Conservation (phyloP, 176 grass and related monocot genomes). For the Rhynchospora tenuis region DNA sequence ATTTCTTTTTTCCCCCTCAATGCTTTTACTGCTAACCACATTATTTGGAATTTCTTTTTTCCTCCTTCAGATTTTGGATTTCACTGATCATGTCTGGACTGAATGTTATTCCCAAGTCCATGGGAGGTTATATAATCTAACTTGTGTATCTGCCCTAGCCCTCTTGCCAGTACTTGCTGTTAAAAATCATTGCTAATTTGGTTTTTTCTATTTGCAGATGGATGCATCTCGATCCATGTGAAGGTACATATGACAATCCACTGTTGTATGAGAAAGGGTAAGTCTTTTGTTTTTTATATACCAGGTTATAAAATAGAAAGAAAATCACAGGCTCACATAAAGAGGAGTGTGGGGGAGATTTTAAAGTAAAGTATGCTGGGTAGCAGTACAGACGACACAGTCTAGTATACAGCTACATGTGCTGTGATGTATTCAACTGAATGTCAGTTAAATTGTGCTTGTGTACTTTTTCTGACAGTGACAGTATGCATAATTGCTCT, state of each 20-base stretch:
- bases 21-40: background rate
- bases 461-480: background rate
- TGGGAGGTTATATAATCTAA: slow-evolving; percentile 56
- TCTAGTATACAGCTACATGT: background rate
- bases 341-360: background rate
- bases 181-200: slow-evolving; percentile 18
- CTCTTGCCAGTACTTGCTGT: slow-evolving; percentile 3
- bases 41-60: slow-evolving; percentile 10
- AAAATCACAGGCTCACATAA: background rate
- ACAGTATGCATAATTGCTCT: slow-evolving; percentile 12
- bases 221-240: slow-evolving; percentile 99
- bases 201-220: slow-evolving; percentile 57
- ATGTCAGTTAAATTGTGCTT: background rate
- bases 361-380: background rate
- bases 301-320: background rate
- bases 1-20: background rate
- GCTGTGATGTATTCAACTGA: background rate
- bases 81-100: slow-evolving; percentile 97
- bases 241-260: slow-evolving; percentile 91
- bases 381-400: background rate
- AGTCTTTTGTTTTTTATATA: slow-evolving; percentile 4
- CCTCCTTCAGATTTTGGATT: slow-evolving; percentile 70
- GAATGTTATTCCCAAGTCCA: slow-evolving; percentile 75
- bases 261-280: slow-evolving; percentile 95
- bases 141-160: background rate